Percentiles rank a stretch among this genome's conserved stretches.
These are phyloP conservation scores for Thecaphora frezii DNA, from an alignment of 1,284 basidiomycete species.

Conservation along the genomic window DNA sequence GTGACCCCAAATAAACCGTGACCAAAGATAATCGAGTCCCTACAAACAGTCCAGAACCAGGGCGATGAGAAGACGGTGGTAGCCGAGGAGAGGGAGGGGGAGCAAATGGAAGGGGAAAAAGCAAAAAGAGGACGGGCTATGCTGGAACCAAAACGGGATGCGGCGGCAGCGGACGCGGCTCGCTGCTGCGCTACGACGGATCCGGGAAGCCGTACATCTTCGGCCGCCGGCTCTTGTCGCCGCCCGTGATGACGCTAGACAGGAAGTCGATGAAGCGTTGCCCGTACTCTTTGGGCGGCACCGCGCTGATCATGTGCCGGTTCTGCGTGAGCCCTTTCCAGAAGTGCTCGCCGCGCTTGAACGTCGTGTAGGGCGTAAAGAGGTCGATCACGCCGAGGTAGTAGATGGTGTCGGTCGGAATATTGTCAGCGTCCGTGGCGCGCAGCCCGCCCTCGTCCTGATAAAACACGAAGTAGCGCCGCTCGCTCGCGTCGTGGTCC, in stretches of 20 bases:
- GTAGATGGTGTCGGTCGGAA: slow-evolving; percentile 77
- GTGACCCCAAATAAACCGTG: no score
- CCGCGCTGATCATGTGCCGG: slow-evolving; percentile 47
- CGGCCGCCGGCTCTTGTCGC: slow-evolving; percentile 35
- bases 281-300: slow-evolving; percentile 52
- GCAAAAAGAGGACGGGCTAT: no score
- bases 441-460: slow-evolving; percentile 92
- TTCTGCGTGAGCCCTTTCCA: slow-evolving; percentile 79
- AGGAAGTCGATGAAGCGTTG: slow-evolving; percentile 52
- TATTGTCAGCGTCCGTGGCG: slow-evolving; percentile 83
- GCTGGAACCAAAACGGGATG: no score
- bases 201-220: slow-evolving; percentile 36
- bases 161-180: no score
- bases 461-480: slow-evolving; percentile 87
- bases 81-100: no score
- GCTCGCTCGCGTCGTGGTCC: slow-evolving; percentile 69
- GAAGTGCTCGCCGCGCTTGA: slow-evolving; percentile 83
- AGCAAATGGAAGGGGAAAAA: no score
- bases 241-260: slow-evolving; percentile 34
- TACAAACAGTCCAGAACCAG: no score
- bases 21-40: no score
- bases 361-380: slow-evolving; percentile 74
- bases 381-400: slow-evolving; percentile 65
- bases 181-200: no score
- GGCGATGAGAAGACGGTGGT: no score